These are phyloP conservation scores for Penicillium fuscoglaucum DNA, from an alignment of 2,329 filamentous ascomycete genomes.

Conservation along the genomic window DNA sequence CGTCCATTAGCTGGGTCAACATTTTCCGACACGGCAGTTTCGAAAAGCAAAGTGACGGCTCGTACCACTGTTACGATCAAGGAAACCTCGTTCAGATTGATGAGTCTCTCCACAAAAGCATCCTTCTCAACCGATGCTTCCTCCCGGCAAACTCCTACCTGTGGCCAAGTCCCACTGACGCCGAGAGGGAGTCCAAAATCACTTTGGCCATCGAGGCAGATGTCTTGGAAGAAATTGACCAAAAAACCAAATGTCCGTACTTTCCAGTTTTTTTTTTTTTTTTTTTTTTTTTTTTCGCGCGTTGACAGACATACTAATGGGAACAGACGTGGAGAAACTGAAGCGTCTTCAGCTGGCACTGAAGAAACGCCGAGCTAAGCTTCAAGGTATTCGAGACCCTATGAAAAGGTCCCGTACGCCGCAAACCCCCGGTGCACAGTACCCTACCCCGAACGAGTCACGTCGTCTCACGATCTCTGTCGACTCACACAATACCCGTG, in stretches of 20 bases:
- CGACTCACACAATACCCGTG: not conserved
- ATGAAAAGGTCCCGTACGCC: not conserved
- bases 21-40: slow-evolving; percentile 7
- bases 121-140: slow-evolving; percentile 1
- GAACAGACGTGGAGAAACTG: slow-evolving; percentile 5
- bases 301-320: not conserved
- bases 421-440: not conserved
- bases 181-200: not conserved
- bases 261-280: not conserved
- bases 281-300: too few species aligned
- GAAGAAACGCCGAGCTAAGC: slow-evolving; percentile 2
- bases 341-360: slow-evolving; percentile 8
- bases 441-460: not conserved
- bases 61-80: not conserved
- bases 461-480: not conserved
- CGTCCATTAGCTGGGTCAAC: slow-evolving; percentile 3
- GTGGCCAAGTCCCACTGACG: not conserved
- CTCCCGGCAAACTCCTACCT: not conserved
- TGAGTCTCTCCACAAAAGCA: slow-evolving; percentile 2
- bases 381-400: not conserved
- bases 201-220: slow-evolving; percentile 4
- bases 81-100: slow-evolving; percentile 3
- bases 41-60: not conserved
- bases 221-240: not conserved
- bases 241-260: slow-evolving; percentile 1